Evolutionary conservation across 139 green algal species (phyloP).

Genomic region (Volvox reticuliferus): DNA sequence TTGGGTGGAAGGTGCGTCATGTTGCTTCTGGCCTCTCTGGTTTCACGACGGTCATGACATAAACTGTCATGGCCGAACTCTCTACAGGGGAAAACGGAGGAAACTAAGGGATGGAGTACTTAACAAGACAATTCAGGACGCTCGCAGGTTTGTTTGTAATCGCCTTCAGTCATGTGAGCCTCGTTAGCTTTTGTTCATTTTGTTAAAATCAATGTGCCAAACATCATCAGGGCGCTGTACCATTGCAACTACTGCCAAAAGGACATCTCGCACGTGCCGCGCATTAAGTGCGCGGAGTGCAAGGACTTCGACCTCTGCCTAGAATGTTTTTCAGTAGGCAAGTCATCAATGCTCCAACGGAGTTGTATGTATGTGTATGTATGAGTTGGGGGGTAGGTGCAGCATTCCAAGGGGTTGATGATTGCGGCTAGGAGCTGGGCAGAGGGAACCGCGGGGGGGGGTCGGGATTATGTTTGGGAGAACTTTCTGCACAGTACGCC

Average conservation of each 20-base stretch:
- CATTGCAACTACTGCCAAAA: constrained; percentile 97
- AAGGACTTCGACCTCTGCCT: constrained; percentile 96
- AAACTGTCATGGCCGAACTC: neutral
- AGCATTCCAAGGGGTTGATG: too few relatives aligned
- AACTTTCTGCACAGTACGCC: too few relatives aligned
- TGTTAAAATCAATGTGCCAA: too few relatives aligned
- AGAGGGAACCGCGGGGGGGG: too few relatives aligned
- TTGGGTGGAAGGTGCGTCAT: neutral
- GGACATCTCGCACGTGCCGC: constrained; percentile 87
- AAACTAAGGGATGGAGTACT: constrained; percentile 21
- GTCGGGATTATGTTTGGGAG: too few relatives aligned
- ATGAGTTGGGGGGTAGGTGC: too few relatives aligned
- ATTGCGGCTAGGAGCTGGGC: too few relatives aligned
- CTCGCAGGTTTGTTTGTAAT: constrained; percentile 3
- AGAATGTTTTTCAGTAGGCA: constrained; percentile 93
- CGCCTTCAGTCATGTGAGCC: neutral
- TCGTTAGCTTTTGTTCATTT: neutral
- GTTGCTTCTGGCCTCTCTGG: neutral
- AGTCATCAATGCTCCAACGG: neutral
- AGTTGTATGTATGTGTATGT: too few relatives aligned
- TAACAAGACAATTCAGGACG: constrained; percentile 5
- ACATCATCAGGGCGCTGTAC: constrained; percentile 77
- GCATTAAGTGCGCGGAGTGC: constrained; percentile 95
- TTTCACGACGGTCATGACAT: neutral
- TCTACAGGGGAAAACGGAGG: constrained; percentile 3